Percentiles rank a stretch among this genome's conserved stretches.
phyloP scores from a whole-genome alignment of 768 basidiomycete species.

The Phanerodontia chrysosporium region DNA sequence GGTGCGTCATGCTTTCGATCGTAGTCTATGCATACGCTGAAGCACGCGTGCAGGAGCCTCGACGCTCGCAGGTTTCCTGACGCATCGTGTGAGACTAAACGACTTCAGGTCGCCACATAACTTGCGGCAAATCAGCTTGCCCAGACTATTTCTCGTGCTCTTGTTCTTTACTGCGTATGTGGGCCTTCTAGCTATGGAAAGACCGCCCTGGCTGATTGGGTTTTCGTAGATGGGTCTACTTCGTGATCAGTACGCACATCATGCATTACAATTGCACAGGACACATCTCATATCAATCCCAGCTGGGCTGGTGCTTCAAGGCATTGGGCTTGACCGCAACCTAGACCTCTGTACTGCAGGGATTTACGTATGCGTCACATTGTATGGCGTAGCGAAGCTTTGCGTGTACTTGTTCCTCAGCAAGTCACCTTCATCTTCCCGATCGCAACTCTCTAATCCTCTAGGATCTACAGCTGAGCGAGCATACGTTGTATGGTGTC shows the following conservation, averaged over 20 bases:
- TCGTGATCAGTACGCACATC: slow-evolving; percentile 33
- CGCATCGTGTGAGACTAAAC: slow-evolving; percentile 32
- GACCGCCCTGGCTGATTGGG: not conserved
- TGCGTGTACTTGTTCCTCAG: slow-evolving; percentile 46
- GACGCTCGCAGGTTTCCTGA: slow-evolving; percentile 34
- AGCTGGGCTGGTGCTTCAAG: slow-evolving; percentile 43
- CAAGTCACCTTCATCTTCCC: slow-evolving; percentile 8
- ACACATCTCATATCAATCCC: not conserved
- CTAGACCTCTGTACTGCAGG: slow-evolving; percentile 35
- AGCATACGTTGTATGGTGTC: slow-evolving; percentile 44
- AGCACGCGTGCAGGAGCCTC: slow-evolving; percentile 23
- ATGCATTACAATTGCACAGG: not conserved
- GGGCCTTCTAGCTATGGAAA: not conserved
- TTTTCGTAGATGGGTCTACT: slow-evolving; percentile 33
- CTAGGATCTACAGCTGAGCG: slow-evolving; percentile 34
- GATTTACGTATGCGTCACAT: slow-evolving; percentile 39
- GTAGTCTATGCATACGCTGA: not conserved
- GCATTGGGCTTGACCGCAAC: slow-evolving; percentile 38
- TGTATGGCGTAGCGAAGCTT: slow-evolving; percentile 40
- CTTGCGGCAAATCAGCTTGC: slow-evolving; percentile 32
- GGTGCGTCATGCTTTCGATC: not conserved
- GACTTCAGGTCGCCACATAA: slow-evolving; percentile 25
- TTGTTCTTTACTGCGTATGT: slow-evolving; percentile 37
- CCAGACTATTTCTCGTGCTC: slow-evolving; percentile 37
- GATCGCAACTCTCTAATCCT: not conserved